Evolutionary conservation across 768 basidiomycete species (phyloP), one percentile per base, ranked within the genome.

Genomic region (Porpolomopsis calyptriformis): DNA sequence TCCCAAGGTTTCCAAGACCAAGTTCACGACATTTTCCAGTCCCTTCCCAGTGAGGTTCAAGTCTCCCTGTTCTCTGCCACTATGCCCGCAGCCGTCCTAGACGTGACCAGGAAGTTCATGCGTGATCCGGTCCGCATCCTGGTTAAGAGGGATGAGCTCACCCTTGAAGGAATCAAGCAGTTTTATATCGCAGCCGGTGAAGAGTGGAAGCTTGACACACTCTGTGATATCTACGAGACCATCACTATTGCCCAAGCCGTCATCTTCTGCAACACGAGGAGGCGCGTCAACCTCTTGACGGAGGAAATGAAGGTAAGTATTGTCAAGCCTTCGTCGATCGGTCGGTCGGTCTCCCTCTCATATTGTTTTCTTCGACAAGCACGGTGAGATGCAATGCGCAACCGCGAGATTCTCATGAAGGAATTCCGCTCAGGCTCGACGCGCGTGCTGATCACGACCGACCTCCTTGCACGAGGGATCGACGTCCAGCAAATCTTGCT

Each of bases 101-200:
- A 97, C 65, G 88, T 98, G 60, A 92, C 94, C 57, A 94, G 90
- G 68, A 97, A 96, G 70, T 97, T 98, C 72, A 97, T 97, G 94
- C 84, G 88, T 50, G 90, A 93, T 55, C 89, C 90, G 44, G 80
- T 96, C 65, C 73, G 91, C 43, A 97, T 98, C 62, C 82, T 97
- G 54, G 94, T 98, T 70, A 97, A 97, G 81, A 76, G 85, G 53
- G 94, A 97, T 62, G 94, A 98, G 67, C 66, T 97, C 63, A 97
- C 93, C 24, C 82, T 98, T 45, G 94, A 97, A 66, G 94, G 90
- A 82, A 96, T 96, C 76, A 90, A 91, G 71, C 91, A 96, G 64
- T 96, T 94, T 71, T 97, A 92, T 69, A 92, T 97, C 58, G 93
- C 93, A 40, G 92, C 97, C 51, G 93, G 96, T 68, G 92, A 97